Base-by-base conservation (phyloP, 352 stramenopile genomes). In the Stephanocyclus meneghinianus region DNA sequence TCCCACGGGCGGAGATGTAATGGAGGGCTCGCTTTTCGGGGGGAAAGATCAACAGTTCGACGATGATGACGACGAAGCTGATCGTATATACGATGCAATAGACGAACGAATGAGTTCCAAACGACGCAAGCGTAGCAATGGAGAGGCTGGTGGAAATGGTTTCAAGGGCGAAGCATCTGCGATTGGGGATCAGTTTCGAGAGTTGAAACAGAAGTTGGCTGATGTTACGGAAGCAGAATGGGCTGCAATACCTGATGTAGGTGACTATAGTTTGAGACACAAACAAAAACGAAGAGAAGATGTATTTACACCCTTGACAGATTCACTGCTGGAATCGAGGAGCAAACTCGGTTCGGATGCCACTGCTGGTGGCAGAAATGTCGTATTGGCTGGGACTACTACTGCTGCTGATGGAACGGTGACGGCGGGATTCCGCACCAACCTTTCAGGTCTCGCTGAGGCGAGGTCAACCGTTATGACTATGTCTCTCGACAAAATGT, bases 41-140 rank as follows among this genome's bases (percentile, higher is more conserved):
- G 73, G 97, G 44, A 97, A 97, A 78, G 91, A 97, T 71, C 91
- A 97, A 32, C 93, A 94, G 59, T 99, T 98, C 84, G 97, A 99
- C 74, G 88, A 98, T 60, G 97, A 98, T 65, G 97, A 99, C 88
- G 89, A 94, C 37, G 96, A 99, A 83, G 97, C 97, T 4, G 97
- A 99, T 86, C 88, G 93, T 60, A 95, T 99, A 21, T 99, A 98
- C 85, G 95, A 96, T 61, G 89, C 85, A 11, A 95, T 99, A 68
- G 96, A 99, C 80, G 95, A 98, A 80, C 92, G 95, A 63, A 98
- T 99, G 95, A 96, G 97, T 80, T 92, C 95, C 42, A 98, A 98
- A 83, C 90, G 95, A 18, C 87, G 55, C 91, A 98, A 85, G 77
- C 96, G 16, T 77, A 92, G 67, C 84, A 94, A 82, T 44, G 87